Evolutionary conservation across 768 basidiomycete genomes (phyloP).

Genomic region (Tylopilus rubrobrunneus): DNA sequence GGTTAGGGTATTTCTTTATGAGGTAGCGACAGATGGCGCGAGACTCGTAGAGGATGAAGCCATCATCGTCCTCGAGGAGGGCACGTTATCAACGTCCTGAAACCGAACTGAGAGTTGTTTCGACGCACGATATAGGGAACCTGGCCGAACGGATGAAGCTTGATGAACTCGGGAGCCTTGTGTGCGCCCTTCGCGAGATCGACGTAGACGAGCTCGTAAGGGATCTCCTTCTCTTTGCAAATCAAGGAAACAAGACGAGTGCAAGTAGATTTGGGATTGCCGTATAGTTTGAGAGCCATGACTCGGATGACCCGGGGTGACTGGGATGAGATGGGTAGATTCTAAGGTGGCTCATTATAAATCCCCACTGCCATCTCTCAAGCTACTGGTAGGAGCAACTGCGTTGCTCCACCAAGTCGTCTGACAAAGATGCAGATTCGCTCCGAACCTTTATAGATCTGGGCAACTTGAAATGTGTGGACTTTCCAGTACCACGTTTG

Average conservation of each 20-base stretch:
- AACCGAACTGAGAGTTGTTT: not conserved
- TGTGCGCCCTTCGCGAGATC: slow-evolving; percentile 43
- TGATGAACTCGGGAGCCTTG: slow-evolving; percentile 40
- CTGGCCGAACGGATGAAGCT: slow-evolving; percentile 57
- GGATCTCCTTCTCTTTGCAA: slow-evolving; percentile 52
- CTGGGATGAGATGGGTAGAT: no score
- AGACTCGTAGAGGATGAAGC: slow-evolving; percentile 51
- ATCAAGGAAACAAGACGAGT: slow-evolving; percentile 49
- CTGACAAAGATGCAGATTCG: no score
- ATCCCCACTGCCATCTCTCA: no score
- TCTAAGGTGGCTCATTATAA: no score
- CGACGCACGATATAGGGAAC: slow-evolving; percentile 41
- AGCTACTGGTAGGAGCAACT: no score
- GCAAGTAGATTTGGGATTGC: slow-evolving; percentile 38
- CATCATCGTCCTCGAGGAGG: slow-evolving; percentile 22
- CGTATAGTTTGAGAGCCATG: slow-evolving; percentile 39
- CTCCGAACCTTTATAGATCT: no score
- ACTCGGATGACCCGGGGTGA: no score
- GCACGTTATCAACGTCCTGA: not conserved
- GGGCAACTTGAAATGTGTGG: no score
- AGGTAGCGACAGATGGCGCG: slow-evolving; percentile 41
- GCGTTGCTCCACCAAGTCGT: no score
- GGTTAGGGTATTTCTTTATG: slow-evolving; percentile 49
- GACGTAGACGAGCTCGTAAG: slow-evolving; percentile 48
- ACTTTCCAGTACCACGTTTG: no score